A percentile compares a stretch with the other conserved stretches of the same genome.
Conservation (phyloP, 805 yeast species). For the Lachancea waltii region DNA sequence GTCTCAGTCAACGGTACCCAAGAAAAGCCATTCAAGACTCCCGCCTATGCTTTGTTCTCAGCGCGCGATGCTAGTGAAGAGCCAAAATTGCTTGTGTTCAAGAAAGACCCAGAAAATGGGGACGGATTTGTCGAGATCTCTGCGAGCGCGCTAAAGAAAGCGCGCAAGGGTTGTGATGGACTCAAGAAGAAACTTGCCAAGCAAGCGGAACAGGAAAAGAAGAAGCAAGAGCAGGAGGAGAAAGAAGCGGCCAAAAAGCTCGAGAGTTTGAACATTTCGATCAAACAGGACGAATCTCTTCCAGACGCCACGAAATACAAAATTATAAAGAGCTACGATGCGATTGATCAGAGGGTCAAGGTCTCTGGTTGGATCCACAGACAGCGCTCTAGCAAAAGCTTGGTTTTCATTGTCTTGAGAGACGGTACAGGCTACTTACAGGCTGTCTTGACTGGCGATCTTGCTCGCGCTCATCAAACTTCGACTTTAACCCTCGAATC, state of each 20-base stretch:
- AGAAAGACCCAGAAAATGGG: constrained; percentile 38
- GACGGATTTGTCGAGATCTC: constrained; percentile 68
- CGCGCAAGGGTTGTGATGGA: constrained; percentile 92
- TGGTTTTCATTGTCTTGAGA: constrained; percentile 84
- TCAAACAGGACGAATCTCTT: constrained; percentile 66
- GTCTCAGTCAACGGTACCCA: constrained; percentile 55
- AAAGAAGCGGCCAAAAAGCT: constrained; percentile 69
- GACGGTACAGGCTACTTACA: constrained; percentile 94
- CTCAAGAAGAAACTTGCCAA: constrained; percentile 61
- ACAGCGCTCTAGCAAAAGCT: constrained; percentile 85
- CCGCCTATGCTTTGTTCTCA: constrained; percentile 71
- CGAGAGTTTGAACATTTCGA: constrained; percentile 69
- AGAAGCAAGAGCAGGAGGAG: constrained; percentile 48
- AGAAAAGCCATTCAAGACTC: constrained; percentile 64
- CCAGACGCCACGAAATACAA: constrained; percentile 66
- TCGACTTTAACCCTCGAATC: constrained; percentile 82
- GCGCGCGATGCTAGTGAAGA: constrained; percentile 38
- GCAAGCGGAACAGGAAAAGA: constrained; percentile 49
- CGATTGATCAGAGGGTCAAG: constrained; percentile 62
- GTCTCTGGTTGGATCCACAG: constrained; percentile 97
- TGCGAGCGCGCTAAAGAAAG: constrained; percentile 90
- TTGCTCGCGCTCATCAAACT: constrained; percentile 86
- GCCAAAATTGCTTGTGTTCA: constrained; percentile 50
- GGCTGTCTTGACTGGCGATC: constrained; percentile 80
- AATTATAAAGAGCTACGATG: constrained; percentile 46